Base-by-base conservation (phyloP, 2,329 filamentous ascomycete species). In the Cryphonectria japonica region DNA sequence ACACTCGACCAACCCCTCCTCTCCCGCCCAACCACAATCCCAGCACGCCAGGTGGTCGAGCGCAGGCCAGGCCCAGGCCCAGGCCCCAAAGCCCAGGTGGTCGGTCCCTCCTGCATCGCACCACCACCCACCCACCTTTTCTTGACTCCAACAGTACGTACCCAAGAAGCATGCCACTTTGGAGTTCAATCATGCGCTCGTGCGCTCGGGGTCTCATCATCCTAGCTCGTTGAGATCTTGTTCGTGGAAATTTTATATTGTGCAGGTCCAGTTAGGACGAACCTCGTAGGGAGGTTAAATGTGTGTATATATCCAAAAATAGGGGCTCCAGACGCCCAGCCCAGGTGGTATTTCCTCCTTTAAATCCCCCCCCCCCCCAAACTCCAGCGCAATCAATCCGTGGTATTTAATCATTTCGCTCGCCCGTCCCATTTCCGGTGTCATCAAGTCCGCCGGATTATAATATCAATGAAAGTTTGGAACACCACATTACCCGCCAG, bases 341-440 rank as follows among this genome's bases (percentile, higher is more conserved):
- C n/a, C 52, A 29, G 59, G 46, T 43, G 69, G 69, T 70, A 68
- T 70, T 67, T 69, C 50, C 66, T 29, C 46, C n/a, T 11, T 43
- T 60, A 29, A 43, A 22, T n/a, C 26, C 54, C 69, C 43, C 34
- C 34, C 34, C 34, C 34, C 34, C 34, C 34, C 34, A 37, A 66
- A 71, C 67, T 66, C 67, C 66, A 8, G 32, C 69, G 68, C 70
- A 67, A 29, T 63, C 50, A 65, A 32, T 57, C 46, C 63, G 59
- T 70, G 60, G 60, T 67, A 68, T 69, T 26, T 43, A 52, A 19
- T 66, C 50, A 54, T 69, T 63, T 54, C 43, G 63, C 52, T 19
- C 43, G n/a, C 62, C 66, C 19, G 16, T 57, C 32, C 41, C 26
- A 59, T 46, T 16, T 37, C 54, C 37, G 39, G 26, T 50, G 46